A percentile compares a stretch with the other conserved stretches of the same genome.
Evolutionary conservation across 164 flowering plant genomes (phyloP).

Genomic region (Umbellularia californica): DNA sequence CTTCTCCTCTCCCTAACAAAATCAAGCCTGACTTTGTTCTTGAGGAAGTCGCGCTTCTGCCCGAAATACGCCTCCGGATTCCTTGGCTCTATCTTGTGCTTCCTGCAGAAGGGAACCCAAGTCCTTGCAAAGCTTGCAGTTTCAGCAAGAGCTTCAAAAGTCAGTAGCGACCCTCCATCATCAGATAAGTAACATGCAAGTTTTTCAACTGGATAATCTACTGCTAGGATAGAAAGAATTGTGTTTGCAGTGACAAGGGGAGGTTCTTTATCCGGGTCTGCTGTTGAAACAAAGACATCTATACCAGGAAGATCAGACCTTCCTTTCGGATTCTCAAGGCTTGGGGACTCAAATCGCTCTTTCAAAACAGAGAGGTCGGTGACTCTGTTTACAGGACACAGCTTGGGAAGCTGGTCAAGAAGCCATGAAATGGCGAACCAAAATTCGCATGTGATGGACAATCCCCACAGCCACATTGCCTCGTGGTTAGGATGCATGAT

Average conservation of each 20-base stretch:
- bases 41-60: slow-evolving; percentile 69
- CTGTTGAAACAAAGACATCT: slow-evolving; percentile 87
- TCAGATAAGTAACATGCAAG: slow-evolving; percentile 81
- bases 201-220: slow-evolving; percentile 88
- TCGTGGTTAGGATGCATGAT: slow-evolving; percentile 73
- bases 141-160: slow-evolving; percentile 89
- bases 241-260: slow-evolving; percentile 95
- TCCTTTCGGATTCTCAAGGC: slow-evolving; percentile 69
- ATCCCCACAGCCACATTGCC: slow-evolving; percentile 89
- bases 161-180: slow-evolving; percentile 82
- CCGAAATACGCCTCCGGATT: slow-evolving; percentile 83
- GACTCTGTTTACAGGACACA: slow-evolving; percentile 75
- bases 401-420: slow-evolving; percentile 90
- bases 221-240: slow-evolving; percentile 80
- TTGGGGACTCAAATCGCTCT: slow-evolving; percentile 70
- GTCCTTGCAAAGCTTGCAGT: slow-evolving; percentile 78
- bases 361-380: slow-evolving; percentile 69
- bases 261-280: slow-evolving; percentile 90
- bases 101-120: slow-evolving; percentile 92
- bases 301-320: slow-evolving; percentile 86
- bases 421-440: slow-evolving; percentile 96
- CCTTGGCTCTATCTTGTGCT: slow-evolving; percentile 74
- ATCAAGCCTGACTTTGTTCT: slow-evolving; percentile 76
- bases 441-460: slow-evolving; percentile 71
- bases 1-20: slow-evolving; percentile 81